Conservation (phyloP, 306 rosid species). For the Alnus rubra region DNA sequence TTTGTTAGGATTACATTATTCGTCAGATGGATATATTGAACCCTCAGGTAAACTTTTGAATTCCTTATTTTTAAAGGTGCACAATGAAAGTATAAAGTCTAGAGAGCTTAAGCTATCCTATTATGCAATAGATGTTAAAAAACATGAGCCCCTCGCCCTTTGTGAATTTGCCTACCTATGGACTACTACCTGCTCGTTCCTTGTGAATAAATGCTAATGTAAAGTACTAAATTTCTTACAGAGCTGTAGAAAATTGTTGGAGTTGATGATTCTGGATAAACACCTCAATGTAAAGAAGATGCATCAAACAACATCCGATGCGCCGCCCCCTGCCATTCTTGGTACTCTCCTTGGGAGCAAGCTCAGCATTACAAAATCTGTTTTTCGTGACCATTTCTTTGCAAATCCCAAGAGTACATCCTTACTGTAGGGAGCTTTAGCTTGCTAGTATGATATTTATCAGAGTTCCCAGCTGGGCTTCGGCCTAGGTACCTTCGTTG, state of each 20-base stretch:
- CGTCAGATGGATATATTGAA: conserved; percentile 76
- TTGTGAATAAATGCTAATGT: conserved; percentile 26
- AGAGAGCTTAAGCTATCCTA: not conserved
- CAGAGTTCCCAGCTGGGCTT: not conserved
- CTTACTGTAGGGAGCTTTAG: conserved; percentile 46
- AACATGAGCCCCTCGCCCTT: not conserved
- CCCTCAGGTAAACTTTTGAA: conserved; percentile 67
- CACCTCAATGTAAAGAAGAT: conserved; percentile 74
- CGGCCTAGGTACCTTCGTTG: too few relatives aligned
- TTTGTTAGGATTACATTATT: conserved; percentile 68
- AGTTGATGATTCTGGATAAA: conserved; percentile 75
- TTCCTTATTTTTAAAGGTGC: not conserved
- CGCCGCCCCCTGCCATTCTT: conserved; percentile 49
- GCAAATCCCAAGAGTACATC: conserved; percentile 79
- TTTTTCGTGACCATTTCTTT: conserved; percentile 66
- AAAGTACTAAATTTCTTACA: conserved; percentile 32
- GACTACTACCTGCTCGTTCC: not conserved
- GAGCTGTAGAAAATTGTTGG: conserved; percentile 82
- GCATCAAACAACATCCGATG: conserved; percentile 50
- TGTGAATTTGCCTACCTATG: not conserved
- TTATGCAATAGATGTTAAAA: not conserved
- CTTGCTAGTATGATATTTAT: not conserved
- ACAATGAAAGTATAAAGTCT: conserved; percentile 23
- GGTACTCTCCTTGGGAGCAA: conserved; percentile 53
- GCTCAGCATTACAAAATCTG: conserved; percentile 36